A percentile compares a stretch with the other conserved stretches of the same genome.
Conservation (phyloP, 2,329 filamentous ascomycete genomes). For the Didymella exigua region DNA sequence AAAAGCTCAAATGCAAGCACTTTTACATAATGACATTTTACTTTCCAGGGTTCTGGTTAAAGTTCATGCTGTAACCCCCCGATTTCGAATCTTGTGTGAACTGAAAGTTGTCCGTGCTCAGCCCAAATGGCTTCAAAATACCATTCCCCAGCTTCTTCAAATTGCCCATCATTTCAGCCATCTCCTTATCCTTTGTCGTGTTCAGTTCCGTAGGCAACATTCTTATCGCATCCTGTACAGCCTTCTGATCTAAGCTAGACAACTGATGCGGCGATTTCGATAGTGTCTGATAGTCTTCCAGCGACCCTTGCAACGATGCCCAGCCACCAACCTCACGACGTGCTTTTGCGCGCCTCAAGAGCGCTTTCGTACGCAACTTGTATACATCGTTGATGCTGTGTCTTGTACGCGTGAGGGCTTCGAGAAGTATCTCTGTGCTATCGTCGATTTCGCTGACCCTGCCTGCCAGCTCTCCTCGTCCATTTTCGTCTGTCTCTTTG, state of each 20-base stretch:
- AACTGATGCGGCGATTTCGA: slow-evolving; percentile 63
- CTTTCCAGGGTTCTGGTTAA: slow-evolving; percentile 58
- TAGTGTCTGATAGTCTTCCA: slow-evolving; percentile 78
- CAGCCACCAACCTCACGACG: slow-evolving; percentile 75
- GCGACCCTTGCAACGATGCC: slow-evolving; percentile 77
- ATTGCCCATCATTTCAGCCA: slow-evolving; percentile 97
- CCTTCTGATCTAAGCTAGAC: slow-evolving; percentile 67
- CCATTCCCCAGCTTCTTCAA: slow-evolving; percentile 91
- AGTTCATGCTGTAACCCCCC: slow-evolving; percentile 94
- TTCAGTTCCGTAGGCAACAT: slow-evolving; percentile 72
- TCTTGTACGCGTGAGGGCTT: slow-evolving; percentile 38
- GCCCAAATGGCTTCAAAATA: slow-evolving; percentile 87
- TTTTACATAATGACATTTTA: background rate
- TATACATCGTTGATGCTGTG: slow-evolving; percentile 64
- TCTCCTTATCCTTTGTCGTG: slow-evolving; percentile 81
- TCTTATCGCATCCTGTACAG: slow-evolving; percentile 69
- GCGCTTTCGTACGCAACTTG: slow-evolving; percentile 80
- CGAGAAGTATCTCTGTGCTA: slow-evolving; percentile 39
- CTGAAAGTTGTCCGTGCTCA: slow-evolving; percentile 93
- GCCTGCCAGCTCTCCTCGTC: slow-evolving; percentile 55
- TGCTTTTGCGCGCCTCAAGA: slow-evolving; percentile 78
- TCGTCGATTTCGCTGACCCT: slow-evolving; percentile 67
- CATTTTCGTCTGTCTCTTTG: slow-evolving; percentile 45
- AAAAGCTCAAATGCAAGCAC: too few species aligned
- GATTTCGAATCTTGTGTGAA: slow-evolving; percentile 89